These are phyloP conservation scores for Carex scoparia DNA, from an alignment of 176 grass and related monocot genomes.

Conservation along the genomic window DNA sequence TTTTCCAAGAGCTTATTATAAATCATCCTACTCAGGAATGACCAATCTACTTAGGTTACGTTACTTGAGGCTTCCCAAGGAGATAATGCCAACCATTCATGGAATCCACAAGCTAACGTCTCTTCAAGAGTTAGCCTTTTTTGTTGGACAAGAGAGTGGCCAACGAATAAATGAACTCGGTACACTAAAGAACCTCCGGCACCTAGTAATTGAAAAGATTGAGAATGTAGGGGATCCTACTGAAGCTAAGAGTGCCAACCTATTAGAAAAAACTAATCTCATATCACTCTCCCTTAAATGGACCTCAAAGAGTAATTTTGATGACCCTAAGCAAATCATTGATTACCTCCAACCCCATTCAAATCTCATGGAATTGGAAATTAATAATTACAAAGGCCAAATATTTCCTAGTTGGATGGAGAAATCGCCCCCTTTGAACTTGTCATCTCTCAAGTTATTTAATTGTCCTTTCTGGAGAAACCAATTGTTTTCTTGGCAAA, in stretches of 20 bases:
- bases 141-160: conserved; percentile 13
- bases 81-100: not conserved
- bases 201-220: conserved; percentile 18
- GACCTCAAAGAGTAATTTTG: not conserved
- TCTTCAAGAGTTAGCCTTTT: conserved; percentile 25
- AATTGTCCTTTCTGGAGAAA: too few relatives aligned
- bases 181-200: conserved; percentile 4
- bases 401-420: conserved; percentile 32
- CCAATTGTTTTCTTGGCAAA: not conserved
- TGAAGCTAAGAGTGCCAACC: conserved; percentile 6
- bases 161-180: conserved; percentile 21
- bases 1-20: too few relatives aligned
- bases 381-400: conserved; percentile 33
- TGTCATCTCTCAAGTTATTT: not conserved
- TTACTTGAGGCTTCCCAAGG: not conserved
- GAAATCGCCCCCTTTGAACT: not conserved
- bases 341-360: conserved; percentile 29
- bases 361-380: not conserved
- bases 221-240: not conserved
- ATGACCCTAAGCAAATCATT: conserved; percentile 20
- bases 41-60: not conserved
- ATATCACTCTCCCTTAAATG: not conserved
- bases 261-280: conserved; percentile 24
- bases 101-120: conserved; percentile 23
- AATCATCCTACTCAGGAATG: not conserved